A percentile compares a stretch with the other conserved stretches of the same genome.
Conservation (phyloP, 192 early-diverging fungal species). For the Kappamyces sp. region DNA sequence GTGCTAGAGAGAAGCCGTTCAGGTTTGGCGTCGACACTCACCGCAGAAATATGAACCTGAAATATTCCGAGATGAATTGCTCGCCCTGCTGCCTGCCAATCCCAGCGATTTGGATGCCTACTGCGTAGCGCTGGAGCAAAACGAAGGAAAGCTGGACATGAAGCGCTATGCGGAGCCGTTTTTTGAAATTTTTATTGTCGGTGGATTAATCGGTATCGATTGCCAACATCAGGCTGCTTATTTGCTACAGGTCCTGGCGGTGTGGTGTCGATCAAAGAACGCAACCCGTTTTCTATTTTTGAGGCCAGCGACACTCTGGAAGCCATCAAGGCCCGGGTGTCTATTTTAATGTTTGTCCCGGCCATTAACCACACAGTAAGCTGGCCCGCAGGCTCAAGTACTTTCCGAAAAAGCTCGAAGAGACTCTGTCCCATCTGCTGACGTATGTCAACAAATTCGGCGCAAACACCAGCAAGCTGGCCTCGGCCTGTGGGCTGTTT, state of each 20-base stretch:
- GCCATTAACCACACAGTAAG: slow-evolving; percentile 45
- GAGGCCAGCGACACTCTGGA: slow-evolving; percentile 60
- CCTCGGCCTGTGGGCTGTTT: slow-evolving; percentile 69
- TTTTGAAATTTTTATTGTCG: slow-evolving; percentile 90
- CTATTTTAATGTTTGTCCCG: slow-evolving; percentile 59
- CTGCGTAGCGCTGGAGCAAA: slow-evolving; percentile 66
- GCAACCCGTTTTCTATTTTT: slow-evolving; percentile 80
- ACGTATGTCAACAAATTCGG: slow-evolving; percentile 88
- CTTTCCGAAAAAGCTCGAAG: slow-evolving; percentile 79
- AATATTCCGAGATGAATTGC: slow-evolving; percentile 44
- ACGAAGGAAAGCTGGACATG: slow-evolving; percentile 85
- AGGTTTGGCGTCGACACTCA: no score
- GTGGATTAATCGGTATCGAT: slow-evolving; percentile 76
- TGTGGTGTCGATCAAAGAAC: slow-evolving; percentile 14
- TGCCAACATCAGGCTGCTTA: slow-evolving; percentile 4
- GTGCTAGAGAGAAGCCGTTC: slow-evolving; percentile 52
- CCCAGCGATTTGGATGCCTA: slow-evolving; percentile 65
- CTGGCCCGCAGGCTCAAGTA: slow-evolving; percentile 94
- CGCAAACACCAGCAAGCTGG: slow-evolving; percentile 75
- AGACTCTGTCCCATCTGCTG: slow-evolving; percentile 75
- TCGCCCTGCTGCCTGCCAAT: slow-evolving; percentile 47
- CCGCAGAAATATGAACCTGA: slow-evolving; percentile 62
- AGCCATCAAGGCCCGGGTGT: slow-evolving; percentile 68
- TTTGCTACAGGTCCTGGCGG: slow-evolving; percentile 2
- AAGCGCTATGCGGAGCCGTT: slow-evolving; percentile 92